phyloP scores from a whole-genome alignment of 2,329 filamentous ascomycete species.

The Thyridium curvatum region DNA sequence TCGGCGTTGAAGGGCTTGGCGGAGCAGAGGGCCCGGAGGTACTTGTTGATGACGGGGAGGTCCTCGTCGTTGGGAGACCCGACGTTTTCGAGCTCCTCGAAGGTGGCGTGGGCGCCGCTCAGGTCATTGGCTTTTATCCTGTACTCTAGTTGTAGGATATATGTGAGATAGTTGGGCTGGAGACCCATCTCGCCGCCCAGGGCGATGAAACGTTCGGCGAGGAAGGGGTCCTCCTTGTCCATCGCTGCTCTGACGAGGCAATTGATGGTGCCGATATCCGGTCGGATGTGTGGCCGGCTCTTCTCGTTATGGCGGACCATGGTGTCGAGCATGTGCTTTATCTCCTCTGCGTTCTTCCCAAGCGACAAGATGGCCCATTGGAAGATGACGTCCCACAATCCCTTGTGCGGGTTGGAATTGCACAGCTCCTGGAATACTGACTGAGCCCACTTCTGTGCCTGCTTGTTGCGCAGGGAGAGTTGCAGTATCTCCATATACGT shows the following conservation, averaged over 20 bases:
- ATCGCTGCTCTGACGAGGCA: slow-evolving; percentile 66
- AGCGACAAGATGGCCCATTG: slow-evolving; percentile 67
- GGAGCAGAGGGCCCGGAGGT: slow-evolving; percentile 63
- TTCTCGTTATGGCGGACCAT: slow-evolving; percentile 48
- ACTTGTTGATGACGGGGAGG: slow-evolving; percentile 61
- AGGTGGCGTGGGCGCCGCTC: slow-evolving; percentile 61
- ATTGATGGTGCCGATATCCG: slow-evolving; percentile 72
- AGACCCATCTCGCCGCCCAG: slow-evolving; percentile 62
- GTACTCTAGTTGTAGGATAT: slow-evolving; percentile 69
- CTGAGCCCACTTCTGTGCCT: slow-evolving; percentile 52
- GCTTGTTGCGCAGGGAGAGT: slow-evolving; percentile 50
- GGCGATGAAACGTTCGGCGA: slow-evolving; percentile 67
- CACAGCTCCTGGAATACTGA: slow-evolving; percentile 49
- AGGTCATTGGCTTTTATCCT: slow-evolving; percentile 68
- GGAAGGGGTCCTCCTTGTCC: slow-evolving; percentile 60
- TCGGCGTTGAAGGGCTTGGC: slow-evolving; percentile 58
- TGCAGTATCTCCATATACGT: slow-evolving; percentile 51
- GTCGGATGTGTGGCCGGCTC: slow-evolving; percentile 34
- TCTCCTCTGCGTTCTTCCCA: slow-evolving; percentile 65
- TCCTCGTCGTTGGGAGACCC: slow-evolving; percentile 48
- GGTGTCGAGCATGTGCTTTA: slow-evolving; percentile 65
- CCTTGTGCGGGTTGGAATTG: slow-evolving; percentile 39
- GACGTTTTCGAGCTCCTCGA: slow-evolving; percentile 50
- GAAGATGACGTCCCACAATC: slow-evolving; percentile 66
- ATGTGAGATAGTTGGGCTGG: slow-evolving; percentile 61